These are phyloP conservation scores for Aquilaria sinensis DNA, from an alignment of 345 rosid genomes.

Conservation along the genomic window DNA sequence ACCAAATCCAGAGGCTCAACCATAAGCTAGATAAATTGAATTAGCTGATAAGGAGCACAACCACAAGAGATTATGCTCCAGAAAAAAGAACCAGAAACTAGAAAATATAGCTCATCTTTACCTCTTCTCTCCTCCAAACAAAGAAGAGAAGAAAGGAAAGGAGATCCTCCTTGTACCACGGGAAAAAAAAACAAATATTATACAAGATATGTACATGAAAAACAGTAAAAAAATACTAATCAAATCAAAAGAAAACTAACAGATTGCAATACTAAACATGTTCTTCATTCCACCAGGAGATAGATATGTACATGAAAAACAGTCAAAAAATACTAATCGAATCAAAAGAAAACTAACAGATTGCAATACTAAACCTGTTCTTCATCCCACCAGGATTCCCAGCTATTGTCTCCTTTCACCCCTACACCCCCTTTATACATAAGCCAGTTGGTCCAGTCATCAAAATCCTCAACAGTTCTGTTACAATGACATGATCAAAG, in stretches of 20 bases:
- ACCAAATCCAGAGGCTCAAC: no score
- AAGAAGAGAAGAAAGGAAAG: no score
- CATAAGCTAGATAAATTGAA: no score
- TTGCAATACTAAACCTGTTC: slow-evolving; percentile 62
- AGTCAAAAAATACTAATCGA: not conserved
- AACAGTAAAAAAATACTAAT: not conserved
- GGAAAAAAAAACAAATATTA: slow-evolving; percentile 1
- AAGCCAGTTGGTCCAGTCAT: slow-evolving; percentile 96
- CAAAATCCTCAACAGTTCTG: slow-evolving; percentile 99
- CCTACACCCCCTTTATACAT: slow-evolving; percentile 99
- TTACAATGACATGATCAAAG: slow-evolving; percentile 9
- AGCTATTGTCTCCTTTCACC: slow-evolving; percentile 93
- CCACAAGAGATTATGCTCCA: no score
- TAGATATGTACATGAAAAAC: not conserved
- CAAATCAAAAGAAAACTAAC: not conserved
- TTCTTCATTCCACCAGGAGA: slow-evolving; percentile 43
- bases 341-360: not conserved
- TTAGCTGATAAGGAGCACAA: no score
- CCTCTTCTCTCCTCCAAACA: no score
- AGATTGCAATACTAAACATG: slow-evolving; percentile 44
- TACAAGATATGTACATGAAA: not conserved
- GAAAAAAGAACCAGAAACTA: no score
- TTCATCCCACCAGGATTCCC: slow-evolving; percentile 99
- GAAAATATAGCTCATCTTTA: no score
- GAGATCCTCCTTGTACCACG: not conserved